Base-by-base conservation (phyloP, 306 rosid species). In the Quercus alba region DNA sequence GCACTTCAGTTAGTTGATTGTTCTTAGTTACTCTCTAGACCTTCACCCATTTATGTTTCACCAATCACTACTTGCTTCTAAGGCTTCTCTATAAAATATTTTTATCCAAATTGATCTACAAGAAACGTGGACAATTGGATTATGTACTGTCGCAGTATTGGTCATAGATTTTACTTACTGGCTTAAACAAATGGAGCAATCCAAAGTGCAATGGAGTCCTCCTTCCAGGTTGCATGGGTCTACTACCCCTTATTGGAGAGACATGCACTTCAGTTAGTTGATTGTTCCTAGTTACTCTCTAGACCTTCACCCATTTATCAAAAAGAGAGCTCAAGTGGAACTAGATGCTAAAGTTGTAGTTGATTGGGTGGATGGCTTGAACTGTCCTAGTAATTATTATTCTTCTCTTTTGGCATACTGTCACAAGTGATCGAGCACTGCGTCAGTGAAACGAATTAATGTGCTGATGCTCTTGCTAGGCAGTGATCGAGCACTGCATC, bases 201-300 rank as follows among this genome's bases (percentile, higher is more conserved):
- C 83, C 88, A 4, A 84, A 77, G 57, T 73, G 79, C 71, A 51
- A 62, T 30, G 83, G 84, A 2, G 31, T 88, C 56, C 82, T 85
- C 15, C 87, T 87, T 28, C 86, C 89, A 1, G 87, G 87, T 23
- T 81, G 87, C 0, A 83, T 78, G 91, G 87, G 89, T 3, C 77
- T 80, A 17, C 87, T 78, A 12, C 84, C 91, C 55, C 62, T 85
- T 54, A 68, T 85, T 33, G 89, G 89, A 19, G 87, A 85, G 54
- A 83, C 86, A 77, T 73, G 79, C 70, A 9, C 57, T 81, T 51
- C 46, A 49, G 72, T 62, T 85, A 56, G 72, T 62, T 83, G 41
- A 38, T 85, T 13, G 18, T 49, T 12, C 75, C 89, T 7, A 83
- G 89, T 63, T 75, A 78, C 55, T 81, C 87, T 18, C 82, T 87